Conservation (phyloP, 805 yeast genomes). For the Jamesozyma spencerorum region DNA sequence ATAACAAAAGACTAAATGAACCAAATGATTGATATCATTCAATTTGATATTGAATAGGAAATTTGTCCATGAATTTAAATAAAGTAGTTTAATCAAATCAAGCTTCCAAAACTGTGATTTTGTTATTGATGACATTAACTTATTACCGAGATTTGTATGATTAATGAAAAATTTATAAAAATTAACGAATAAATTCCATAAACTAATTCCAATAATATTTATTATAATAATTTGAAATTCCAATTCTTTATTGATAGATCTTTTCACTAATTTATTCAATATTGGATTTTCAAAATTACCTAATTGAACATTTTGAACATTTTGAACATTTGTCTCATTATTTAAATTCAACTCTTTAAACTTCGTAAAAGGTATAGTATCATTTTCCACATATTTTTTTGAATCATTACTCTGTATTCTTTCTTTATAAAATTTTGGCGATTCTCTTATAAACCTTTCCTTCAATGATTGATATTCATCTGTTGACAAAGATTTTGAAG, state of each 20-base stretch:
- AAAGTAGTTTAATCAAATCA: neutral
- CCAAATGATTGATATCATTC: constrained; percentile 17
- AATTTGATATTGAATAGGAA: constrained; percentile 9
- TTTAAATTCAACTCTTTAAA: too few species aligned
- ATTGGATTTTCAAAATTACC: constrained; percentile 28
- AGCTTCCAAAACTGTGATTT: neutral
- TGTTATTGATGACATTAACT: neutral
- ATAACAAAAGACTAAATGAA: constrained; percentile 23
- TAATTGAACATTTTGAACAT: too few species aligned
- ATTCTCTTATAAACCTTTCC: constrained; percentile 16
- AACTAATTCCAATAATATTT: constrained; percentile 27
- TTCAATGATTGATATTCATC: constrained; percentile 15
- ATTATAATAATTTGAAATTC: constrained; percentile 29
- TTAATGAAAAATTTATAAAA: constrained; percentile 13
- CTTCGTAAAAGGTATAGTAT: too few species aligned
- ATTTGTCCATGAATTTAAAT: constrained; percentile 1
- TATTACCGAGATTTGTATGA: constrained; percentile 12
- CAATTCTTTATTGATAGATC: constrained; percentile 36
- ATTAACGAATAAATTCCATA: constrained; percentile 23
- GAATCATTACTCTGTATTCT: constrained; percentile 2
- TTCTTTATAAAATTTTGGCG: constrained; percentile 23
- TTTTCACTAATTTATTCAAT: constrained; percentile 22
- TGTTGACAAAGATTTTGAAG: constrained; percentile 2
- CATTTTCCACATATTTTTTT: too few species aligned
- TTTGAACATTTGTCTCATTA: too few species aligned